Conservation (phyloP, 2,329 filamentous ascomycete species). For the Aspergillus caelatus region DNA sequence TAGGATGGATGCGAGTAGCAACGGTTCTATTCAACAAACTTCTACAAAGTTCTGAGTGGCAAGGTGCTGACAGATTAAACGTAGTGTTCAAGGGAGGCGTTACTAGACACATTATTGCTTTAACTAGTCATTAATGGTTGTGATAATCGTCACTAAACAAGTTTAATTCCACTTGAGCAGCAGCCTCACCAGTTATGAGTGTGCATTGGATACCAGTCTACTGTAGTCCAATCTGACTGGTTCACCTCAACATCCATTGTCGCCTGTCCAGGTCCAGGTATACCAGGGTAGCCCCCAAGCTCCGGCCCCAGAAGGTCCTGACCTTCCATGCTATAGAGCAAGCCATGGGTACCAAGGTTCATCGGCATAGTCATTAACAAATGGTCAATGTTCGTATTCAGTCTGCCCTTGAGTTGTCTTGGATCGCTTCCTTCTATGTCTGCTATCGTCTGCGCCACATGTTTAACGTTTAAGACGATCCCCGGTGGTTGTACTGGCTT, state of each 20-base stretch:
- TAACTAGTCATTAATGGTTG: neutral
- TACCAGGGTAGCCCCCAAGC: neutral
- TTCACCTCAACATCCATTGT: neutral
- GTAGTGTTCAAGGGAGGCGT: neutral
- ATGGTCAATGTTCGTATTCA: neutral
- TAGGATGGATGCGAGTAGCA: no score
- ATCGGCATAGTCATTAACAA: neutral
- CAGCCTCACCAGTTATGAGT: neutral
- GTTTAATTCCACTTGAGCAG: neutral
- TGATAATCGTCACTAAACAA: neutral
- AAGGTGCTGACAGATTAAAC: neutral
- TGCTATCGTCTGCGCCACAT: neutral
- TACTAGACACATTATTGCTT: neutral
- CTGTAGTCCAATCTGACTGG: neutral
- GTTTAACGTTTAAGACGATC: conserved; percentile 35
- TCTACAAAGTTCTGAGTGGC: neutral
- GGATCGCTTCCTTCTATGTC: neutral
- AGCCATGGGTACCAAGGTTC: neutral
- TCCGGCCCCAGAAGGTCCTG: neutral
- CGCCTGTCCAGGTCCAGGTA: neutral
- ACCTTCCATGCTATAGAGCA: neutral
- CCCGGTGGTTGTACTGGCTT: conserved; percentile 23
- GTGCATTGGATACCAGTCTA: neutral
- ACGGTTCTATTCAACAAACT: neutral
- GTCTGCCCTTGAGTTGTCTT: neutral